These are phyloP conservation scores for Cercospora sojina DNA, from an alignment of 2,329 filamentous ascomycete species.

Conservation along the genomic window DNA sequence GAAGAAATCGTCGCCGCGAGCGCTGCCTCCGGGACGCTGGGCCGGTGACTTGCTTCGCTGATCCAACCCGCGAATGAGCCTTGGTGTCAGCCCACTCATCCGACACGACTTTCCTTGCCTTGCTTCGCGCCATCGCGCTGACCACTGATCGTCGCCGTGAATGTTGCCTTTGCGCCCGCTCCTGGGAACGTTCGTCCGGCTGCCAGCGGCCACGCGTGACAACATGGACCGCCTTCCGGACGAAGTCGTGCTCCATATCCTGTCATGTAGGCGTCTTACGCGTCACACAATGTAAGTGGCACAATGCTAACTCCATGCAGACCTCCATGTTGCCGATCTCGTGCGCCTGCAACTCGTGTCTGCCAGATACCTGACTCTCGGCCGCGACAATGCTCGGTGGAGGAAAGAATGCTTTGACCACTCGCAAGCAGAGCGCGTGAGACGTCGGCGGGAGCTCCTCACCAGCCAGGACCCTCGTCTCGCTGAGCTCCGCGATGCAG, in stretches of 20 bases:
- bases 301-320: slow-evolving; percentile 42
- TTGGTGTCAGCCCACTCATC: not conserved
- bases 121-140: slow-evolving; percentile 1
- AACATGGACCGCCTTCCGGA: slow-evolving; percentile 35
- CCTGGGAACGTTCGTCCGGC: slow-evolving; percentile 5
- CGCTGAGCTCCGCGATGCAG: slow-evolving; percentile 44
- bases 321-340: slow-evolving; percentile 64
- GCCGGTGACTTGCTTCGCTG: not conserved
- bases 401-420: slow-evolving; percentile 69
- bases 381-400: slow-evolving; percentile 76
- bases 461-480: slow-evolving; percentile 45
- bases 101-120: slow-evolving; percentile 12
- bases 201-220: slow-evolving; percentile 6
- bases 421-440: slow-evolving; percentile 64
- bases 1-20: not conserved
- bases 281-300: slow-evolving; percentile 1
- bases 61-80: not conserved
- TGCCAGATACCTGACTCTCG: slow-evolving; percentile 62
- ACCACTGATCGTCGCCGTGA: not conserved
- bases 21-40: not conserved
- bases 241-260: slow-evolving; percentile 47
- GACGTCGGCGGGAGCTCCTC: slow-evolving; percentile 52
- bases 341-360: slow-evolving; percentile 69
- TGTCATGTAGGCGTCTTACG: slow-evolving; percentile 40
- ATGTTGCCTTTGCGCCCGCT: slow-evolving; percentile 10